Evolutionary conservation across 441 rosid genomes (phyloP).

Genomic region (Theobroma grandiflorum): DNA sequence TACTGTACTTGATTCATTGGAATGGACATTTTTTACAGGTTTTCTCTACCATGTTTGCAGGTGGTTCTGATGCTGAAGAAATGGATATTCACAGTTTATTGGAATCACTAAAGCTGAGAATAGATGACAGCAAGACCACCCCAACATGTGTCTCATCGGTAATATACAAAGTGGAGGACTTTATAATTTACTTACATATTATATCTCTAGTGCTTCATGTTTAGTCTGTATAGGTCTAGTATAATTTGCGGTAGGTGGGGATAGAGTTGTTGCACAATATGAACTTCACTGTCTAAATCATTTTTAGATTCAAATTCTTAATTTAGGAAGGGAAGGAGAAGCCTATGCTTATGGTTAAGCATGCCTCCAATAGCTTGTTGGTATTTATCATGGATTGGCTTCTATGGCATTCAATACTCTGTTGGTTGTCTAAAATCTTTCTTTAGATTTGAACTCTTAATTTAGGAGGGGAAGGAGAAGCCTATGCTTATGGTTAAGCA

Average conservation of each 20-base stretch:
- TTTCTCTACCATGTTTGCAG: slow-evolving; percentile 38
- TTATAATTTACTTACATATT: not conserved
- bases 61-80: slow-evolving; percentile 53
- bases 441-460: too few species aligned
- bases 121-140: slow-evolving; percentile 48
- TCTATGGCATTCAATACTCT: not conserved
- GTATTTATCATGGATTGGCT: not conserved
- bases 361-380: not conserved
- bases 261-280: not conserved
- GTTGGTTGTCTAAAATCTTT: too few species aligned
- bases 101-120: slow-evolving; percentile 53
- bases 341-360: not conserved
- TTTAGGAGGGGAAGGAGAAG: too few species aligned
- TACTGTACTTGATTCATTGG: slow-evolving; percentile 15
- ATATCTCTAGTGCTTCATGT: not conserved
- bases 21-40: slow-evolving; percentile 10
- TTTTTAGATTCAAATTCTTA: not conserved
- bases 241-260: not conserved
- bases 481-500: too few species aligned
- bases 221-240: not conserved
- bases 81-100: slow-evolving; percentile 62
- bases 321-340: not conserved
- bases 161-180: slow-evolving; percentile 29
- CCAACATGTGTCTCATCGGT: slow-evolving; percentile 77
- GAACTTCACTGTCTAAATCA: slow-evolving; percentile 11